These are phyloP conservation scores for Bryum argenteum DNA, from an alignment of 225 moss, liverwort and hornwort species.

Conservation along the genomic window DNA sequence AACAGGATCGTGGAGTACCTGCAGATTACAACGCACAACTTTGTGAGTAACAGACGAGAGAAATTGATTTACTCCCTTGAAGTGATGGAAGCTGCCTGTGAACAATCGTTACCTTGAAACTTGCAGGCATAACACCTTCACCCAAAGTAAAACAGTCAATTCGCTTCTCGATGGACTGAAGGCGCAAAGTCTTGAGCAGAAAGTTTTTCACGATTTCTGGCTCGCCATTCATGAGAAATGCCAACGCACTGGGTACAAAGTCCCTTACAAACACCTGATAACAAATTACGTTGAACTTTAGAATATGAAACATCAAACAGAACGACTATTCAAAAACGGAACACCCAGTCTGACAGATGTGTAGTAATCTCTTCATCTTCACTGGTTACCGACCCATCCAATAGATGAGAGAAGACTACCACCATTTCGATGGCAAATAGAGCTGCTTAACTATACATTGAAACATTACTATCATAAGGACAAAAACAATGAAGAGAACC, in stretches of 20 bases:
- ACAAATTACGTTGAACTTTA: slow-evolving; percentile 15
- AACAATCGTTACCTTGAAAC: slow-evolving; percentile 67
- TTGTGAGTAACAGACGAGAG: slow-evolving; percentile 9
- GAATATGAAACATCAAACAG: not conserved
- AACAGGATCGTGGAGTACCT: slow-evolving; percentile 84
- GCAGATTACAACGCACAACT: slow-evolving; percentile 18
- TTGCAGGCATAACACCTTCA: slow-evolving; percentile 97
- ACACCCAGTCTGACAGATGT: not conserved
- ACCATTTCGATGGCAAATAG: not conserved
- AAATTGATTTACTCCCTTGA: not conserved
- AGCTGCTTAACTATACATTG: slow-evolving; percentile 1
- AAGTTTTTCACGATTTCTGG: slow-evolving; percentile 91
- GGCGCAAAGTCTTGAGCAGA: slow-evolving; percentile 87
- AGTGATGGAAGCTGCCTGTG: slow-evolving; percentile 1
- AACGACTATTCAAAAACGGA: not conserved
- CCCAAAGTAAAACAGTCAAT: slow-evolving; percentile 97
- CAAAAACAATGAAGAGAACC: not conserved
- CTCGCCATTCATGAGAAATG: slow-evolving; percentile 96
- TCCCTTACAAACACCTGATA: slow-evolving; percentile 92
- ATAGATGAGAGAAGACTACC: not conserved
- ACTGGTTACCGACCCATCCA: not conserved
- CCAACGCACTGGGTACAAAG: slow-evolving; percentile 93
- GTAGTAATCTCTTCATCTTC: not conserved
- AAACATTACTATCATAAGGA: not conserved
- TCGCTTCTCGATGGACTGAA: slow-evolving; percentile 93